Evolutionary conservation across 2,329 filamentous ascomycete species (phyloP).

Genomic region (Diaporthe sp.): DNA sequence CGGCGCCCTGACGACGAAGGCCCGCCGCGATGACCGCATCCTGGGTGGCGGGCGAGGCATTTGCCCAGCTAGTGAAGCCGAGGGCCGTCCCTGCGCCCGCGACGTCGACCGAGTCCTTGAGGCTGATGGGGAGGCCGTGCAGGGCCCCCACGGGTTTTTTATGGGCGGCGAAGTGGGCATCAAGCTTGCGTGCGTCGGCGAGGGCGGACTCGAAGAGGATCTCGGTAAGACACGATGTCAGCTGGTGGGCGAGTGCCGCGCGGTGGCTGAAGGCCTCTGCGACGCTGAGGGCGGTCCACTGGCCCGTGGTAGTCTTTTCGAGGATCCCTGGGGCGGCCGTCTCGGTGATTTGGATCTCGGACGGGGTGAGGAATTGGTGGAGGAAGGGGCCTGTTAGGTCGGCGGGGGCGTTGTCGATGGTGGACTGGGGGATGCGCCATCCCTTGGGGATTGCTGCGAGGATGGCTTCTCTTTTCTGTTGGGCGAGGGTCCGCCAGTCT

Average conservation of each 20-base stretch:
- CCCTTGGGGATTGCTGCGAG: not conserved
- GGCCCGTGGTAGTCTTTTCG: constrained; percentile 43
- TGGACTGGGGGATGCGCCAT: constrained; percentile 1
- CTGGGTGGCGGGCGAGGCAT: not conserved
- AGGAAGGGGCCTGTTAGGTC: constrained; percentile 14
- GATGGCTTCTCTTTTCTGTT: not conserved
- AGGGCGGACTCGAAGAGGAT: constrained; percentile 65
- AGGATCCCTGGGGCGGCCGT: constrained; percentile 4
- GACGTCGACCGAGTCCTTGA: constrained; percentile 74
- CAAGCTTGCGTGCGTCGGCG: constrained; percentile 57
- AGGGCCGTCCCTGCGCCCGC: constrained; percentile 52
- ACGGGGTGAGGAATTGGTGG: not conserved
- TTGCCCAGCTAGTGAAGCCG: constrained; percentile 38
- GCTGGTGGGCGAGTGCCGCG: constrained; percentile 63
- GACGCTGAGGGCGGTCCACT: constrained; percentile 50
- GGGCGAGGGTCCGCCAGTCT: not conserved
- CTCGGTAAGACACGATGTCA: constrained; percentile 60
- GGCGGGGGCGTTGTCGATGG: not conserved
- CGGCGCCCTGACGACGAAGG: constrained; percentile 71
- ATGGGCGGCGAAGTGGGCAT: constrained; percentile 55
- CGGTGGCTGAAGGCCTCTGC: constrained; percentile 64
- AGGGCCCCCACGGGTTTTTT: constrained; percentile 67
- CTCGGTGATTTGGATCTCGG: constrained; percentile 28
- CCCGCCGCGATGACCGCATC: constrained; percentile 62
- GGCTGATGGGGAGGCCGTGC: constrained; percentile 69